Evolutionary conservation across 2,329 filamentous ascomycete genomes (phyloP).

Genomic region (Fusarium sp.): DNA sequence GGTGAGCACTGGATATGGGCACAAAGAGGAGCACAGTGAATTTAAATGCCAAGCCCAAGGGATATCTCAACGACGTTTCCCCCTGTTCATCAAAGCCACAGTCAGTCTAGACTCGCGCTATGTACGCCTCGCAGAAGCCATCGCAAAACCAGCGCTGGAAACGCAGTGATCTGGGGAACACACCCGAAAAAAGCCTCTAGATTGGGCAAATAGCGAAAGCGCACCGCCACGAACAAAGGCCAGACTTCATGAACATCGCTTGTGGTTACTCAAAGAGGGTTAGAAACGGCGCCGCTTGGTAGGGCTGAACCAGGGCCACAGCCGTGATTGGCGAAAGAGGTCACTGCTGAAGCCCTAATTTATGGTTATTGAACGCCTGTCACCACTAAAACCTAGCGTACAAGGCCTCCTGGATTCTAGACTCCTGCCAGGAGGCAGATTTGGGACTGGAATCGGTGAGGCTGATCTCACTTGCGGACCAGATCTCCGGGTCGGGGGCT

Average conservation of each 20-base stretch:
- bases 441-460: not conserved
- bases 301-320: not conserved
- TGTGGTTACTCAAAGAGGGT: not conserved
- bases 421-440: not conserved
- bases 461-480: not conserved
- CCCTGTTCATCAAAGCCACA: not conserved
- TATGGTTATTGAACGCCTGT: conserved; percentile 14
- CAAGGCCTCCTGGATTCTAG: not conserved
- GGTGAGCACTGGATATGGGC: not conserved
- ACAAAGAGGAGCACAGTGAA: not conserved
- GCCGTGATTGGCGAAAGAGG: not conserved
- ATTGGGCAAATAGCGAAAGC: not conserved
- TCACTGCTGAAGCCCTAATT: conserved; percentile 7
- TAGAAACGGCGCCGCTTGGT: not conserved
- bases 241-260: not conserved
- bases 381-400: not conserved
- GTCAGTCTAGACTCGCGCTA: not conserved
- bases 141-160: not conserved
- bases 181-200: not conserved
- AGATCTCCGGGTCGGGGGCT: not conserved
- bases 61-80: not conserved
- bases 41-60: not conserved
- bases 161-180: not conserved
- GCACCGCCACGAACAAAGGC: not conserved
- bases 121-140: not conserved